phyloP scores from a whole-genome alignment of 2,329 filamentous ascomycete species.

The Fusarium mangiferae region DNA sequence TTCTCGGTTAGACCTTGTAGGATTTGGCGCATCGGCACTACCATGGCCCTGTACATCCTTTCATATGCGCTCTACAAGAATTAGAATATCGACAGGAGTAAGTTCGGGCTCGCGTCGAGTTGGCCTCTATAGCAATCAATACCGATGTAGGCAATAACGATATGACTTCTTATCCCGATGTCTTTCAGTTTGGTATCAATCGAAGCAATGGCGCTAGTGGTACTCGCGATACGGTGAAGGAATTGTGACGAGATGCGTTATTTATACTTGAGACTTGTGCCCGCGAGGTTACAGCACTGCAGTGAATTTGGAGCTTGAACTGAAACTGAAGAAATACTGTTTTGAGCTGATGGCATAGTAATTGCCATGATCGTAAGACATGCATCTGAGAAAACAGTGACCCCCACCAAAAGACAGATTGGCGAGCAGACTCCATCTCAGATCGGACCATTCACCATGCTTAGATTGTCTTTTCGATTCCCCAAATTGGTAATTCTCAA shows the following conservation, averaged over 20 bases:
- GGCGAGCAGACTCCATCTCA: not conserved
- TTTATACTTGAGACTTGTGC: not conserved
- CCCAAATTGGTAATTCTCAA: not conserved
- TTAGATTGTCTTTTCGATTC: not conserved
- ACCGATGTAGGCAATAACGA: not conserved
- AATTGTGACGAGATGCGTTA: not conserved
- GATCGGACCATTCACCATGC: not conserved
- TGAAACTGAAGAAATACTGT: not conserved
- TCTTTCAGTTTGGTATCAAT: not conserved
- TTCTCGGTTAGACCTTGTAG: not conserved
- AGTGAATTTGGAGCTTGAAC: too few relatives aligned
- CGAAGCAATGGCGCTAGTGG: not conserved
- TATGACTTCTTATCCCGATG: not conserved
- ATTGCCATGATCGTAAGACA: not conserved
- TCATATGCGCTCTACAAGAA: not conserved
- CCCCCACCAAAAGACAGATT: not conserved
- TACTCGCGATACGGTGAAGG: too few relatives aligned
- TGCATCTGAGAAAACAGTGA: not conserved
- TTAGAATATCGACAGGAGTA: not conserved
- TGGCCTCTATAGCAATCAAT: not conserved
- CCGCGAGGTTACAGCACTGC: too few relatives aligned
- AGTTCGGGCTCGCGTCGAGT: not conserved
- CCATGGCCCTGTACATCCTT: not conserved
- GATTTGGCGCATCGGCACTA: fast-evolving
- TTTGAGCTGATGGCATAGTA: not conserved